Percentiles rank a stretch among this genome's conserved stretches.
phyloP scores from a whole-genome alignment of 2,329 filamentous ascomycete species.

The Cercospora citrullina region DNA sequence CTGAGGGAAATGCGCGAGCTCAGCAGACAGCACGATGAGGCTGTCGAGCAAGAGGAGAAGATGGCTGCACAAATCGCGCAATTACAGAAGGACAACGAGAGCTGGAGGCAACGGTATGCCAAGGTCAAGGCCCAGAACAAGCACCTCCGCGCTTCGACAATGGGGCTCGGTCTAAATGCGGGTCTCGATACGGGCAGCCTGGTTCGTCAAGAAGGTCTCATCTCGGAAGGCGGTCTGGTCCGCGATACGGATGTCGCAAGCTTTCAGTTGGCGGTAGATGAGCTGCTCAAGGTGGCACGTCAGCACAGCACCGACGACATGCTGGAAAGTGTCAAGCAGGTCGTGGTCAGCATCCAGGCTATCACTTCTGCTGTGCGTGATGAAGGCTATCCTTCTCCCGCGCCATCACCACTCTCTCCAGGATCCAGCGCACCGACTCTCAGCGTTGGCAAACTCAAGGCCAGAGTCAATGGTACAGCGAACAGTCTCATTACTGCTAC shows the following conservation, averaged over 20 bases:
- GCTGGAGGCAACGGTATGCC: constrained; percentile 89
- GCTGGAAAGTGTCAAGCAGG: constrained; percentile 81
- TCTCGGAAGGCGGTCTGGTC: constrained; percentile 70
- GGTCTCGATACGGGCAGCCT: constrained; percentile 63
- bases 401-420: constrained; percentile 30
- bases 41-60: constrained; percentile 78
- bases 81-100: constrained; percentile 78
- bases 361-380: constrained; percentile 74
- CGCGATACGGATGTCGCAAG: constrained; percentile 92
- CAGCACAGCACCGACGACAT: constrained; percentile 71
- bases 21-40: constrained; percentile 74
- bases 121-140: constrained; percentile 84
- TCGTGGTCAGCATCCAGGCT: constrained; percentile 76
- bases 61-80: constrained; percentile 72
- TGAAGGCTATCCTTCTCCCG: constrained; percentile 37
- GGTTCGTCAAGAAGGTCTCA: constrained; percentile 59
- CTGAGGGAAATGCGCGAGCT: constrained; percentile 85
- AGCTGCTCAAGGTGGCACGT: constrained; percentile 76
- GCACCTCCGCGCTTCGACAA: constrained; percentile 75
- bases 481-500: constrained; percentile 94
- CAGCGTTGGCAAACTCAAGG: constrained; percentile 60
- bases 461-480: constrained; percentile 83
- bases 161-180: constrained; percentile 65
- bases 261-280: constrained; percentile 92
- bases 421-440: constrained; percentile 33